Evolutionary conservation across 352 stramenopile genomes (phyloP).

Genomic region (Pythium utonaiense): DNA sequence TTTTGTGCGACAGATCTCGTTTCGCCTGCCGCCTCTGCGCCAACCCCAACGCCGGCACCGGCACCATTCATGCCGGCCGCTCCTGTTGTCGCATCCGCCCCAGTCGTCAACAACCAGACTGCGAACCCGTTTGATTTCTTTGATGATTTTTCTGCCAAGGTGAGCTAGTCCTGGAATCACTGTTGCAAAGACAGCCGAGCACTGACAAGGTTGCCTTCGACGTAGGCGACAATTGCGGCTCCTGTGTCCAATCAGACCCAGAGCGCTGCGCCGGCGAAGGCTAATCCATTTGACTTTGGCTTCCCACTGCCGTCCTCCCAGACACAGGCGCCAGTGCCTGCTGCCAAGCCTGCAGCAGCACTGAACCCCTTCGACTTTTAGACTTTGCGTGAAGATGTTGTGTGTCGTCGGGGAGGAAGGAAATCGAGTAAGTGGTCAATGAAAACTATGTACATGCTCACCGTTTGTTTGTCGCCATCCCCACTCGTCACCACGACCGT

Average conservation of each 20-base stretch:
- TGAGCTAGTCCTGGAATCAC: background rate
- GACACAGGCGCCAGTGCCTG: slow-evolving; percentile 4
- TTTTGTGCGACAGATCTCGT: background rate
- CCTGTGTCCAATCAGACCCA: background rate
- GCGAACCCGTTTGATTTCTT: slow-evolving; percentile 32
- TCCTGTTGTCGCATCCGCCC: background rate
- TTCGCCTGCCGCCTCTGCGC: background rate
- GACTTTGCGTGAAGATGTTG: slow-evolving; percentile 10
- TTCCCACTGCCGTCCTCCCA: slow-evolving; percentile 12
- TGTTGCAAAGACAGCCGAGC: background rate
- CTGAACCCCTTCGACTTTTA: slow-evolving; percentile 36
- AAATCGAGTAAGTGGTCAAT: slow-evolving; percentile 11
- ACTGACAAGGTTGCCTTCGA: background rate
- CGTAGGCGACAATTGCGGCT: slow-evolving; percentile 18
- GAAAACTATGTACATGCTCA: slow-evolving; percentile 3
- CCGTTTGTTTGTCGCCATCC: background rate
- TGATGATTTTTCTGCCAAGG: slow-evolving; percentile 24
- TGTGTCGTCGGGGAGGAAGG: slow-evolving; percentile 6
- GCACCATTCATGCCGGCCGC: background rate
- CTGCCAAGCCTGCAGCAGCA: slow-evolving; percentile 10
- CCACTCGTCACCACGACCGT: too few species aligned
- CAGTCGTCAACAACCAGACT: background rate
- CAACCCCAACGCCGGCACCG: background rate
- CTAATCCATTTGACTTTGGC: slow-evolving; percentile 23
- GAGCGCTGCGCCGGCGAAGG: slow-evolving; percentile 1